These are phyloP conservation scores for Salvia hispanica DNA, from an alignment of 257 asterid genomes.

Conservation along the genomic window DNA sequence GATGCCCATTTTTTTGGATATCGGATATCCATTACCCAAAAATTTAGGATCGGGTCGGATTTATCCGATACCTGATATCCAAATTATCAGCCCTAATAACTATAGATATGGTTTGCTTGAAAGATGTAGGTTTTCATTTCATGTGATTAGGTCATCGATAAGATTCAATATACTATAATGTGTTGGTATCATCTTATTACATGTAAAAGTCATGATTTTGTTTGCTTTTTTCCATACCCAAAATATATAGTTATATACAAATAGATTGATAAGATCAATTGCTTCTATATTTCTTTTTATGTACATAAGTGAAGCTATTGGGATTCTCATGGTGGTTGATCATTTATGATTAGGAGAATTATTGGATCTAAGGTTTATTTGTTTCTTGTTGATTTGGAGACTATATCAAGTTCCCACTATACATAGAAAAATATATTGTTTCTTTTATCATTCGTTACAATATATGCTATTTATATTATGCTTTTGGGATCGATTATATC, in stretches of 20 bases:
- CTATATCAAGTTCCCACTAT: background rate
- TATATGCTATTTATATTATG: background rate
- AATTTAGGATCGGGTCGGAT: too few relatives aligned
- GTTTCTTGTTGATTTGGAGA: background rate
- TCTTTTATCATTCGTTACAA: conserved; percentile 7
- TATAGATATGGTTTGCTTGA: conserved; percentile 26
- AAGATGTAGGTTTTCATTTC: background rate
- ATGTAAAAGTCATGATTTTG: background rate
- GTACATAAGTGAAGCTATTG: background rate
- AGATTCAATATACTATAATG: background rate
- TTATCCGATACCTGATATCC: too few relatives aligned
- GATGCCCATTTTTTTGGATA: too few relatives aligned
- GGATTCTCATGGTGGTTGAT: background rate
- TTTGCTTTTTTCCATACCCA: background rate
- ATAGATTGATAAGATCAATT: background rate
- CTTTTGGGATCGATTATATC: background rate
- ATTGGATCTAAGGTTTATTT: background rate
- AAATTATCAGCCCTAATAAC: too few relatives aligned
- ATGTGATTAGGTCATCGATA: conserved; percentile 27
- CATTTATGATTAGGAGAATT: conserved; percentile 3
- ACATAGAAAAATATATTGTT: background rate
- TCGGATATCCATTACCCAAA: too few relatives aligned
- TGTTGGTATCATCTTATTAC: background rate
- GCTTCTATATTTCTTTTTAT: background rate
- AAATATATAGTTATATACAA: background rate